Evolutionary conservation across 306 rosid species (phyloP).

Genomic region (apple (Malus domestica)): ASM211411v1 NC_041800.1:29779733-29780232

Average conservation of each 20-base stretch:
- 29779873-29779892: conserved; percentile 77
- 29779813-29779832: background rate
- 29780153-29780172: conserved; percentile 14
- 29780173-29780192: conserved; percentile 29
- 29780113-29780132: conserved; percentile 34
- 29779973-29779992: conserved; percentile 80
- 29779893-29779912: conserved; percentile 68
- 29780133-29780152: conserved; percentile 23
- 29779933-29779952: conserved; percentile 93
- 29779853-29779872: conserved; percentile 7
- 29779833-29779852: too few species aligned
- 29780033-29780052: conserved; percentile 85
- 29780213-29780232: conserved; percentile 42
- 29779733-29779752: background rate
- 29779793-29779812: background rate
- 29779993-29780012: conserved; percentile 91
- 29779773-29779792: background rate
- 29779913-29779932: conserved; percentile 83
- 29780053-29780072: conserved; percentile 75
- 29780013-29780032: conserved; percentile 80
- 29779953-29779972: conserved; percentile 83
- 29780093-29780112: conserved; percentile 4
- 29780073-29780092: conserved; percentile 58
- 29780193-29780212: conserved; percentile 18
- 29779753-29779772: background rate